These are phyloP conservation scores for Angophora floribunda DNA, from an alignment of 345 rosid species.

Conservation along the genomic window DNA sequence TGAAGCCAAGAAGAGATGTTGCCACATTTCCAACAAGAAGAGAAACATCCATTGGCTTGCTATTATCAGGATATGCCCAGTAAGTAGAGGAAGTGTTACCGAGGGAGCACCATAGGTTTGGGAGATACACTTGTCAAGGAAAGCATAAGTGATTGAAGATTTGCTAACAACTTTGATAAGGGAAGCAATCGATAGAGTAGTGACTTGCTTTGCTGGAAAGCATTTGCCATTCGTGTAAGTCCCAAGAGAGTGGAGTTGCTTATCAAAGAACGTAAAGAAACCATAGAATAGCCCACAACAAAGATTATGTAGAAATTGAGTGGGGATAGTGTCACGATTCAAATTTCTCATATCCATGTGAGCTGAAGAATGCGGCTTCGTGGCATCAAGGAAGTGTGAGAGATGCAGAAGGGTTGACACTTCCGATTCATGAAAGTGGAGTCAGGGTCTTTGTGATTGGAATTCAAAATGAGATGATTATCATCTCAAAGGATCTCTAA, in stretches of 20 bases:
- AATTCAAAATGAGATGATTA: background rate
- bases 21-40: background rate
- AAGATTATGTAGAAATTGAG: background rate
- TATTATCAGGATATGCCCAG: background rate
- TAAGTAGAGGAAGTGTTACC: background rate
- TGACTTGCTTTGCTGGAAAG: background rate
- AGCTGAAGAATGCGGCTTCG: background rate
- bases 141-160: background rate
- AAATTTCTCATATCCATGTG: background rate
- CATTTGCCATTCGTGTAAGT: background rate
- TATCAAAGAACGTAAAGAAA: background rate
- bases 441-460: background rate
- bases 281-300: rapidly evolving
- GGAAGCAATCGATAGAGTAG: background rate
- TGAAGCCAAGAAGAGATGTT: background rate
- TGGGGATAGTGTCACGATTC: background rate
- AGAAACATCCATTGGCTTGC: background rate
- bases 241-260: background rate
- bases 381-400: background rate
- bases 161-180: background rate
- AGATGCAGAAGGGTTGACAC: background rate
- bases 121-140: background rate
- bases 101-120: background rate
- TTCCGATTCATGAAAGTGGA: background rate
- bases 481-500: background rate